Evolutionary conservation across 495 filamentous ascomycete species (phyloP), one percentile per base, ranked within the genome.

Genomic region (Penicillium malachiteum): DNA sequence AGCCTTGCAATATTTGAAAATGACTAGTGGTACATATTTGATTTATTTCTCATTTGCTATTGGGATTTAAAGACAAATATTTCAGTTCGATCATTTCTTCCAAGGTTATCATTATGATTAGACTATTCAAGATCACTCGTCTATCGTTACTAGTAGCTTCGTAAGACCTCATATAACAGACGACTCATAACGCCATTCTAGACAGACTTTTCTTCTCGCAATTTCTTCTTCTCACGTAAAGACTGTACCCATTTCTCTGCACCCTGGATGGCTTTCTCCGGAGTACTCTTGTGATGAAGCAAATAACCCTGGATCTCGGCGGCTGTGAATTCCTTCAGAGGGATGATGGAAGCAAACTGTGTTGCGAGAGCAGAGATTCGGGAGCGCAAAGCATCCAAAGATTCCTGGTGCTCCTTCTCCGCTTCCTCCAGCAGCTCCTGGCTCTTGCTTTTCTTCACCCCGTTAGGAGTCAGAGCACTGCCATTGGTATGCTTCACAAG

Each of bases 301-400:
- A 91, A 74, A 60, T 83, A 88, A 4, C 88, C 88, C 68, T 93
- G 89, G 34, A 93, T 82, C 73, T 91, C 89, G 10, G 89, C 89
- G 0, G 89, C 87, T 14, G 80, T 84, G 59, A 91, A 88, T 56
- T 82, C 81, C 18, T 77, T 74, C 16, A 74, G 75, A 0, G 90
- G 90, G 11, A 96, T 69, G 38, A 70, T 63, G 8, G 69, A 60
- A 0, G 87, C 82, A 65, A 96, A 93, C 42, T 80, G 63, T 2
- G 64, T 62, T 0, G 87, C 78, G 52, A 84, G 65, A 0, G 48
- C 54, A 8, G 60, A 55, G 6, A 85, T 68, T 8, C 70, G 58
- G 11, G 66, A 60, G 3, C 44, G 59, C n/a, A 61, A 46, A 7
- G 38, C 43, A n/a, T 57, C 48, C 16, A 54, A n/a, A 5, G 37